Evolutionary conservation across 805 yeast genomes (phyloP), one percentile per base, ranked within the genome.

Genomic region (Pichia scutulata): DNA sequence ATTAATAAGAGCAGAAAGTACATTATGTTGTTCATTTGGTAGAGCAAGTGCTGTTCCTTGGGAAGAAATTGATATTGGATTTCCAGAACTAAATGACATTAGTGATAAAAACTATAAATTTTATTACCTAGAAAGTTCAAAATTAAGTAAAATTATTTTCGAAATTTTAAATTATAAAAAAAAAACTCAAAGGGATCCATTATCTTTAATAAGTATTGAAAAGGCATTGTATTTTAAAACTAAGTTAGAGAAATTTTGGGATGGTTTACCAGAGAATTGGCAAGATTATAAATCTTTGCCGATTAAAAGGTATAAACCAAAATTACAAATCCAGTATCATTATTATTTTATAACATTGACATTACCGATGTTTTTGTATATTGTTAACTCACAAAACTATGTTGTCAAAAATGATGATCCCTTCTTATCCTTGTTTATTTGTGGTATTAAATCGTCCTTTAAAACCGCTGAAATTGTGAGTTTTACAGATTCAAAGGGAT

Each of bases 1-100:
- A 0, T 49, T 76, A 28, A 68, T 72, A 39, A 73, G 72, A 47
- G 59, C 61, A 28, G 79, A 74, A 54, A 61, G 70, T 37, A 60
- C 70, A 0, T 50, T 73, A 22, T 70, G 76, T 53, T 65, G 74
- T 39, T 70, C 73, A 8, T 70, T 75, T 60, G 80, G 78, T 16
- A 60, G 78, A 40, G 72, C 75, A 6, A 65, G 74, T 49, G 70
- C 70, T n/a, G 64, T 74, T 44, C 69, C 67, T 18, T 70, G 72
- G 60, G 71, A 70, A 47, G 78, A 74, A 39, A 70, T 73, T 42
- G 75, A 71, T 54, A 62, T 73, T 42, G 72, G 65, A 18, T 64
- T 70, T 39, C 77, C 78, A 1, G 45, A 47, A 10, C 54, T 63
- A 43, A 48, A 54, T 6, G 67, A 67, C 43, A 59, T 60, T 10